Base-by-base conservation (phyloP, 2,329 filamentous ascomycete genomes). In the Hypoxylon sp. region DNA sequence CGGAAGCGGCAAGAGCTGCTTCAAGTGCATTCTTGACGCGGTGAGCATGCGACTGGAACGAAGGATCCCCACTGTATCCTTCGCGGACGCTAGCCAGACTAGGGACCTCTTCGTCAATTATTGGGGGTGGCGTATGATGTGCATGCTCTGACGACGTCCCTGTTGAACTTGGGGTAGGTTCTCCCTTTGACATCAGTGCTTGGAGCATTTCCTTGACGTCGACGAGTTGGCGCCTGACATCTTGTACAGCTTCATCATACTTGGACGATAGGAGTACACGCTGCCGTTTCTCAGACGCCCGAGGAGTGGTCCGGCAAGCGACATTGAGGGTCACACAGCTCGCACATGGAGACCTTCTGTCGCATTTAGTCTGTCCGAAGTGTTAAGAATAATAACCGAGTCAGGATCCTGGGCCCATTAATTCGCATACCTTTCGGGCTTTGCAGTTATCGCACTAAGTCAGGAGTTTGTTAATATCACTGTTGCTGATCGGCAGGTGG, bases 181-280 rank as follows among this genome's bases (percentile, higher is more conserved):
- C 68, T 46, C 63, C 60, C 48, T 55, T 70, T 25, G 61, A 30
- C 52, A 67, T 54, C 41, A 75, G 66, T 5, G 51, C 52, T 8
- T 72, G 71, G 6, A 76, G 65, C 61, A 75, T 74, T 6, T 70
- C 63, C 23, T 69, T 72, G 14, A 76, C 71, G 2, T 76, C 71
- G 16, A 69, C 63, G 27, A 77, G 67, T 5, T 74, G 74, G 4
- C 65, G 67, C 47, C 70, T 69, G 37, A 76, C 71, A 41, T 74
- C 74, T 46, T 74, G 72, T n/a, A 77, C 66, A 8, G 74, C 70
- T 25, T 77, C 75, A 34, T 76, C 74, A 51, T 76, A 76, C 23
- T 69, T 74, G 3, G 74, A 65, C 12, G 75, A 76, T 46, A 77
- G 41, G 11, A 76, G 63, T n/a, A 76, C 71, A 7, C 75, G 72